Percentiles rank a stretch among this genome's conserved stretches.
Conservation (phyloP, 148 eudicot species). For the Cornus suecica region DNA sequence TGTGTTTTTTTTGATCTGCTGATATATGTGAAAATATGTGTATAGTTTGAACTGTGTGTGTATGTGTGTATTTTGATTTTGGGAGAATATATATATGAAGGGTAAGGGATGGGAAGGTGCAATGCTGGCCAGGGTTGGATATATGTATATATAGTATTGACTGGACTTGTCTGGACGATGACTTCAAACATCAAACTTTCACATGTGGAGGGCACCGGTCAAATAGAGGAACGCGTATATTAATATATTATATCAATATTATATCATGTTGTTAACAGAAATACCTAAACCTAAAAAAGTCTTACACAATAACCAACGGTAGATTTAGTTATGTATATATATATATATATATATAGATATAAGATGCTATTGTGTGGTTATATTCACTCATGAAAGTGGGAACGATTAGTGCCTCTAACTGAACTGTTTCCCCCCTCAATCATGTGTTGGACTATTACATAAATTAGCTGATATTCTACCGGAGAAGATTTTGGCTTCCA, state of each 20-base stretch:
- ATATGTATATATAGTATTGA: no score
- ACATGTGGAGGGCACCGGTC: slow-evolving; percentile 49
- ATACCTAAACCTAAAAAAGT: slow-evolving; percentile 4
- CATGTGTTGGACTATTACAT: no score
- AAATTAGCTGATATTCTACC: no score
- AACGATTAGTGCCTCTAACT: no score
- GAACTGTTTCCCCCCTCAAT: no score
- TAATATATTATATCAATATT: no score
- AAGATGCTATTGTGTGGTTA: neutral
- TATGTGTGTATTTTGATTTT: neutral
- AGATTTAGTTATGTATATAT: no score
- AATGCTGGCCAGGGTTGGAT: neutral
- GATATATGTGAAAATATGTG: neutral
- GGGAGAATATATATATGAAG: slow-evolving; percentile 3
- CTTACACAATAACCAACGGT: neutral
- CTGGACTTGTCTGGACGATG: slow-evolving; percentile 4
- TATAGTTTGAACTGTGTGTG: neutral
- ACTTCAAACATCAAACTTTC: neutral
- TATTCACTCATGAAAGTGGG: no score
- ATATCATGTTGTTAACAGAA: neutral
- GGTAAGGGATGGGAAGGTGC: neutral
- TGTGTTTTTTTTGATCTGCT: neutral
- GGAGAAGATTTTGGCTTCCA: no score
- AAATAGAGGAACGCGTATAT: slow-evolving; percentile 16
- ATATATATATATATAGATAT: no score